Conservation (phyloP, 805 yeast genomes). For the Cyberlindnera amylophila region DNA sequence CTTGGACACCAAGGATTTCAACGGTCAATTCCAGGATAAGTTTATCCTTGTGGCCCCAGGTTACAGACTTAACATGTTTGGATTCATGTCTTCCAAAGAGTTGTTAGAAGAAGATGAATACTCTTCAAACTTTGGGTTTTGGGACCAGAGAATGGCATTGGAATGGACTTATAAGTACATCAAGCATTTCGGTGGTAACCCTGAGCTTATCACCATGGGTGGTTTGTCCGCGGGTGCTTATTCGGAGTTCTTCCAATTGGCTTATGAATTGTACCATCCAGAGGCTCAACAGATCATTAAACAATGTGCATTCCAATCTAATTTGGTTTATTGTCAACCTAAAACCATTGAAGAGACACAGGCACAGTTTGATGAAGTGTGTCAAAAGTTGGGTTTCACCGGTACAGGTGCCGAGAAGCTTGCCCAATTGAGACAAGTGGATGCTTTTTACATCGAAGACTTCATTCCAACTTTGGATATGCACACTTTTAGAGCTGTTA, state of each 20-base stretch:
- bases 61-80: slow-evolving; percentile 39
- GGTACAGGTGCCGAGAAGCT: slow-evolving; percentile 23
- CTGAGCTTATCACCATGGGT: slow-evolving; percentile 37
- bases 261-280: slow-evolving; percentile 40
- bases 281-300: slow-evolving; percentile 37
- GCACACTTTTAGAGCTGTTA: slow-evolving; percentile 38
- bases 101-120: slow-evolving; percentile 24
- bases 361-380: slow-evolving; percentile 35
- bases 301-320: slow-evolving; percentile 35
- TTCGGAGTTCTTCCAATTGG: slow-evolving; percentile 38
- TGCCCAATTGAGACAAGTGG: slow-evolving; percentile 21
- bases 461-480: slow-evolving; percentile 26
- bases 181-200: slow-evolving; percentile 44
- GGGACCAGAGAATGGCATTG: slow-evolving; percentile 45
- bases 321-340: slow-evolving; percentile 37
- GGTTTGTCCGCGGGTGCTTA: slow-evolving; percentile 48
- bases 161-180: slow-evolving; percentile 45
- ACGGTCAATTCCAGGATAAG: slow-evolving; percentile 29
- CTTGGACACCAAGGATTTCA: slow-evolving; percentile 27
- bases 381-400: slow-evolving; percentile 25
- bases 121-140: slow-evolving; percentile 28
- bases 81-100: slow-evolving; percentile 37
- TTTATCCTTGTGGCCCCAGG: slow-evolving; percentile 36
- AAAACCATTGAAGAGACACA: slow-evolving; percentile 34
- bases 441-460: slow-evolving; percentile 20